Evolutionary conservation across 2,329 filamentous ascomycete genomes (phyloP).

Genomic region (Penicillium crustosum): DNA sequence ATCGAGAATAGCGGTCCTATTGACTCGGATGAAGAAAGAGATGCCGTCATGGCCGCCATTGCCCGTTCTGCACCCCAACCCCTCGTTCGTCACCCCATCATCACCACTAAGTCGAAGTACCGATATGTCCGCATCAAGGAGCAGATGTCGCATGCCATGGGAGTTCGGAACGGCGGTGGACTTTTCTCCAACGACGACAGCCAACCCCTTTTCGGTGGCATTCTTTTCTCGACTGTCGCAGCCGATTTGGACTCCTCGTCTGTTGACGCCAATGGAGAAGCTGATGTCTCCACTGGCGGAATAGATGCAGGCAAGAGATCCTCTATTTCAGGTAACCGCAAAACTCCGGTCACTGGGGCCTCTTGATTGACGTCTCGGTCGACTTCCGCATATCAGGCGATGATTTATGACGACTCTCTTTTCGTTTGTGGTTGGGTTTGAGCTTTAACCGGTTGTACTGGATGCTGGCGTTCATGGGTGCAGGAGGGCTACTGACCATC

Average conservation of each 20-base stretch:
- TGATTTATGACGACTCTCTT: conserved; percentile 26
- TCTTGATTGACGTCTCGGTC: neutral
- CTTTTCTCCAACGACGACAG: conserved; percentile 45
- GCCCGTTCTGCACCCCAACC: conserved; percentile 75
- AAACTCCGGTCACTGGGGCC: conserved; percentile 16
- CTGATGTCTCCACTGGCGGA: conserved; percentile 19
- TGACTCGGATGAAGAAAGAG: conserved; percentile 92
- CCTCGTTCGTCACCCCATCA: conserved; percentile 62
- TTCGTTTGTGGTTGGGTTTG: conserved; percentile 9
- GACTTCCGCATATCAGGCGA: conserved; percentile 1
- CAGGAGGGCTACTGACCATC: neutral
- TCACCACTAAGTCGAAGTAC: conserved; percentile 55
- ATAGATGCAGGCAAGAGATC: conserved; percentile 28
- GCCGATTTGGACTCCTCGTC: conserved; percentile 22
- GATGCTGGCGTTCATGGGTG: conserved; percentile 20
- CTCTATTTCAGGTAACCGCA: conserved; percentile 19
- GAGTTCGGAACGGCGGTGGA: conserved; percentile 48
- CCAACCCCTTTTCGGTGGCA: conserved; percentile 31
- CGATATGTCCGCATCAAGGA: conserved; percentile 64
- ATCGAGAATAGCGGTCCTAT: conserved; percentile 77
- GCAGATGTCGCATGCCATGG: conserved; percentile 60
- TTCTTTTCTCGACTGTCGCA: conserved; percentile 37
- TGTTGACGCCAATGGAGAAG: conserved; percentile 21
- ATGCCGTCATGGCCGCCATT: conserved; percentile 79
- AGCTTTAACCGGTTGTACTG: neutral